phyloP scores from a whole-genome alignment of 2,329 filamentous ascomycete species.

The Ophiostoma populinum region DNA sequence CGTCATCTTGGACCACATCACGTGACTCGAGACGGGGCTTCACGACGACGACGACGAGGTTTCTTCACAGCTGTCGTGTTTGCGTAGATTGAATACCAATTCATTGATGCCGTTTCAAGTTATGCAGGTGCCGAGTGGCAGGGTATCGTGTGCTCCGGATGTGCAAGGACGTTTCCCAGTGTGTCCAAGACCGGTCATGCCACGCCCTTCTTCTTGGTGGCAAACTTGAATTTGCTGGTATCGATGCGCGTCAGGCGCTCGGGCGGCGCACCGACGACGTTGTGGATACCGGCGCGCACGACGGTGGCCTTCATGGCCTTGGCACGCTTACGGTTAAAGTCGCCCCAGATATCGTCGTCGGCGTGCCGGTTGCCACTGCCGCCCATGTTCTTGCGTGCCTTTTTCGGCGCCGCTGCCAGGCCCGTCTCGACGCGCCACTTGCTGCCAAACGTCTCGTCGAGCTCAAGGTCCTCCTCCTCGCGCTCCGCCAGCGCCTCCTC shows the following conservation, averaged over 20 bases:
- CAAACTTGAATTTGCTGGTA: constrained; percentile 43
- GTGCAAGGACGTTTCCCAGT: too few relatives aligned
- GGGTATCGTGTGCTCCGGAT: too few relatives aligned
- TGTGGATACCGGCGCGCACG: constrained; percentile 25
- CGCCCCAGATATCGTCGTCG: constrained; percentile 51
- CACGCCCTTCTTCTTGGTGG: constrained; percentile 3
- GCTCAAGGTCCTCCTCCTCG: constrained; percentile 44
- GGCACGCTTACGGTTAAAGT: constrained; percentile 47
- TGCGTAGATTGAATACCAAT: too few relatives aligned
- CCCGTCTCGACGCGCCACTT: constrained; percentile 30
- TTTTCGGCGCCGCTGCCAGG: constrained; percentile 20
- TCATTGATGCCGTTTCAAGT: too few relatives aligned
- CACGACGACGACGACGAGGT: too few relatives aligned
- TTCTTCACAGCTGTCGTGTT: too few relatives aligned
- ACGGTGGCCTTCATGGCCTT: constrained; percentile 10
- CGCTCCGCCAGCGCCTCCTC: constrained; percentile 49
- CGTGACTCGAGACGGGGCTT: too few relatives aligned
- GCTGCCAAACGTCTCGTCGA: constrained; percentile 32
- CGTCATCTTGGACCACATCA: too few relatives aligned
- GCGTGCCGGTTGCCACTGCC: constrained; percentile 2
- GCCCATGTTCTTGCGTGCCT: constrained; percentile 27
- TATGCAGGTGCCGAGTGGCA: too few relatives aligned
- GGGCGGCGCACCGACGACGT: constrained; percentile 60
- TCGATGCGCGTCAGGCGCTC: constrained; percentile 40
- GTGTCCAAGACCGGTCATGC: too few relatives aligned